Percentiles rank a stretch among this genome's conserved stretches.
These are phyloP conservation scores for Vigna unguiculata DNA, from an alignment of 306 rosid species.

Conservation along the genomic window DNA sequence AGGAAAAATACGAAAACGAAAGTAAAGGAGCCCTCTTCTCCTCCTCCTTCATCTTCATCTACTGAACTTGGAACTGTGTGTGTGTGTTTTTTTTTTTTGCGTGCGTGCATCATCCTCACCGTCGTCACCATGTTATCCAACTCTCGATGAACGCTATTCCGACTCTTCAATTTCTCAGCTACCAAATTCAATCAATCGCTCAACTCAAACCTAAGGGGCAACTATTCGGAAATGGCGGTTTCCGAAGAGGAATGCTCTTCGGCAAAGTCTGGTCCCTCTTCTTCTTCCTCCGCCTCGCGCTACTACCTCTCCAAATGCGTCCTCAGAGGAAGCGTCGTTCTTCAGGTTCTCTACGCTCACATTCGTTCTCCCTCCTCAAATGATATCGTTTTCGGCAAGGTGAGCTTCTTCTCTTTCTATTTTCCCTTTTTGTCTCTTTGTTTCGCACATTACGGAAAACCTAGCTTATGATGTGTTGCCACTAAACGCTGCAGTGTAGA, in stretches of 20 bases:
- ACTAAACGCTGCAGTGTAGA: background rate
- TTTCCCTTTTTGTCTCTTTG: background rate
- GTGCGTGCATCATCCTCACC: background rate
- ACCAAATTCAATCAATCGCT: background rate
- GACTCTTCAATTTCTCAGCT: background rate
- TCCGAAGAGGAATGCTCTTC: conserved; percentile 95
- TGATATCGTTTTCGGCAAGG: conserved; percentile 79
- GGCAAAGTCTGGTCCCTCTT: conserved; percentile 69
- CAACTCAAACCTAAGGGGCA: conserved; percentile 31
- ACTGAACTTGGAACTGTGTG: conserved; percentile 6
- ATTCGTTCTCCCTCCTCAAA: conserved; percentile 75
- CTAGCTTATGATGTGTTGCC: background rate
- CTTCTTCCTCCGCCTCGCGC: conserved; percentile 57
- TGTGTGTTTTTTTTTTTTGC: too few species aligned
- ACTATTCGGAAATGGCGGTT: conserved; percentile 69
- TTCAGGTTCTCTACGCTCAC: conserved; percentile 78
- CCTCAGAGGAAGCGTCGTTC: conserved; percentile 82
- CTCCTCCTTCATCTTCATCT: background rate
- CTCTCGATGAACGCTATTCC: conserved; percentile 20
- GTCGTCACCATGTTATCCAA: background rate
- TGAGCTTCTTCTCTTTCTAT: conserved; percentile 54
- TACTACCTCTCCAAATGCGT: conserved; percentile 90
- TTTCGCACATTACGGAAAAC: too few species aligned
- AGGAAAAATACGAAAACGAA: too few species aligned
- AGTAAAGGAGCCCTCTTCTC: background rate